Evolutionary conservation across 1,284 basidiomycete genomes (phyloP), one percentile per base, ranked within the genome.

Genomic region (Volvariella surrecta): DNA sequence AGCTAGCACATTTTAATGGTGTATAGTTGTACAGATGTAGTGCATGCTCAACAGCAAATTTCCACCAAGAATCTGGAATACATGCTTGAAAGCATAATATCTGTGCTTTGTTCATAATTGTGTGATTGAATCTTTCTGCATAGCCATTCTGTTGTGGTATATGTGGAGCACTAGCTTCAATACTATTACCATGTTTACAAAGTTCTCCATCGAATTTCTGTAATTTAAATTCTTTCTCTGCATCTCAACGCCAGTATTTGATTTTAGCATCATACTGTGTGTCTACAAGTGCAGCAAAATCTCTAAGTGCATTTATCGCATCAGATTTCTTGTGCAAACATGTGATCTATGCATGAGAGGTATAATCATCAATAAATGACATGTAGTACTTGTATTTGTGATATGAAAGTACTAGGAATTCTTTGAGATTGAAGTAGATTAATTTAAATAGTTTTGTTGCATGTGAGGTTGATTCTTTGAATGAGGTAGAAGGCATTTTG

Each of bases 401-500:
- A n/a, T 37, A 37, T n/a, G n/a, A 37, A 16, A 6, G n/a, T 16
- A 37, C 34, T 37, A n/a, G 34, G n/a, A 37, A 19, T n/a, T 37
- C 34, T 16, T 16, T 37, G 9, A 37, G 34, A 37, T 37, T n/a
- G 9, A n/a, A 55, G 44, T 58, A 56, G 32, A 58, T 50, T 2
- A 47, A 19, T 28, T 56, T 44, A 46, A 58, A 52, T 16, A 49
- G 44, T 40, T 30, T 21, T 18, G 37, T 22, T 10, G 52, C 47
- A 9, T 46, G 20, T 9, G 44, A 42, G 4, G 18, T 4, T 2
- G 52, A 54, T 3, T 22, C 15, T 0, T 48, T 45, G 40, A 52
- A 56, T 9, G 53, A 49, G 16, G 46, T 34, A 7, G 43, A 44
- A 18, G 41, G 32, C 48, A 50, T 51, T 35, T 57, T 59, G 8